Base-by-base conservation (phyloP, 2,329 filamentous ascomycete genomes). In the Coniochaeta ligniaria region DNA sequence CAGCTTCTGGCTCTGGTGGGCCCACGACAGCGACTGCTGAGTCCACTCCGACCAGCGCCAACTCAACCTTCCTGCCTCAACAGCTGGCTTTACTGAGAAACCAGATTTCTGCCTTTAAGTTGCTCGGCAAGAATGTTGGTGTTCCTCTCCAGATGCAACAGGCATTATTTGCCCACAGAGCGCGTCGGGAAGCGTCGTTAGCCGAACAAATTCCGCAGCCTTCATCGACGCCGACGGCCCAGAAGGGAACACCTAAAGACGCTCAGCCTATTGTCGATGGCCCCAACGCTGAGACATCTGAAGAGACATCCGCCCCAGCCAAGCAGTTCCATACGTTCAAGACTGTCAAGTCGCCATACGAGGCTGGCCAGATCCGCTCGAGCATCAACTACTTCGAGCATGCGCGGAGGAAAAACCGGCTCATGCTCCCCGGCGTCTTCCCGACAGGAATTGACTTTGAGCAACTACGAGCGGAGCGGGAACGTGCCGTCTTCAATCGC, bases 21-120 rank as follows among this genome's bases (percentile, higher is more conserved):
- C 59, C 62, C 52, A 65, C 73, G 38, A 68, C 71, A n/a, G 66
- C 69, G 22, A 65, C 72, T n/a, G 63, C 69, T 33, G 62, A 63
- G 60, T 67, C 58, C 36, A 31, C 35, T 31, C 35, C 54, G 11
- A 57, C 35, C n/a, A 57, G 54, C 28, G n/a, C 28, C 17, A 24
- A 16, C 31, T 36, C 28, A 8, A 57, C 86, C 63, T 93, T 96
- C 71, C 88, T 87, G 14, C 83, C 84, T 26, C 90, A 95, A 60
- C 95, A 99, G 72, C 78, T 96, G 54, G 81, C 83, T 26, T 85
- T 91, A 50, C 78, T 99, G 11, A 83, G 91, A 62, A 88, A 90
- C 65, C 95, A 99, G 72, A 96, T 98, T 58, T 83, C 89, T 67
- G 93, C 94, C 0, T 98, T 97, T 76, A 96, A 96, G 75, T 83